Base-by-base conservation (phyloP, 768 basidiomycete species). In the Hericium alpestre region DNA sequence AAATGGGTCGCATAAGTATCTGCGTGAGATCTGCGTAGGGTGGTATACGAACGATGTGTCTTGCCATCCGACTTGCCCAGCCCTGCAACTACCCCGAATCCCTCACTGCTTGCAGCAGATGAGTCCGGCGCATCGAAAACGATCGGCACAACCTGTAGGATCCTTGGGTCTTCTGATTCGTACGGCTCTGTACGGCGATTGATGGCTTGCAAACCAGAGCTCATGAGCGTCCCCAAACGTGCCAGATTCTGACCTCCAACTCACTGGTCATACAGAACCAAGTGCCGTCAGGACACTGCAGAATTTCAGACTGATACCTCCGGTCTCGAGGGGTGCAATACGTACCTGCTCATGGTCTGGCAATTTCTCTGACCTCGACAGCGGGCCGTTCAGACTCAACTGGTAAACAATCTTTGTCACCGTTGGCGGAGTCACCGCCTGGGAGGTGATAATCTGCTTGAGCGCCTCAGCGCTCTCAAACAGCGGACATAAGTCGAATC, bases 401-500 rank as follows among this genome's bases (percentile, higher is more conserved):
- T 54, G 56, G 58, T 71, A 71, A 43, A 57, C 56, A 22, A 60
- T 65, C 56, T 62, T 69, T 6, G 67, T 70, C 48, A 67, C 51
- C 32, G 65, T 69, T 12, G 69, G 67, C 32, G 67, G 64, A 16
- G 67, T 67, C 57, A 56, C 43, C 50, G 56, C 58, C 53, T 61
- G 61, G 25, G 38, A 53, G 55, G 57, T 57, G 47, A 69, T 16
- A 27, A 53, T 37, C 60, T 54, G 63, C 37, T 59, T 63, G 20
- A 58, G 25, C n/a, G 55, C 56, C 43, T 63, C 61, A 50, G 62
- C 61, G 22, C 54, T 59, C 25, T 59, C 27, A 37, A 70, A 46
- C 38, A 71, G 52, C 20, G 69, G 69, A 57, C 70, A 70, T 22
- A 71, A 57, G 60, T 68, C 57, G 49, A 67, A 71, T 39, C 8